Percentiles rank a stretch among this genome's conserved stretches.
Evolutionary conservation across 1,284 basidiomycete species (phyloP).

Genomic region (Malassezia brasiliensis): DNA sequence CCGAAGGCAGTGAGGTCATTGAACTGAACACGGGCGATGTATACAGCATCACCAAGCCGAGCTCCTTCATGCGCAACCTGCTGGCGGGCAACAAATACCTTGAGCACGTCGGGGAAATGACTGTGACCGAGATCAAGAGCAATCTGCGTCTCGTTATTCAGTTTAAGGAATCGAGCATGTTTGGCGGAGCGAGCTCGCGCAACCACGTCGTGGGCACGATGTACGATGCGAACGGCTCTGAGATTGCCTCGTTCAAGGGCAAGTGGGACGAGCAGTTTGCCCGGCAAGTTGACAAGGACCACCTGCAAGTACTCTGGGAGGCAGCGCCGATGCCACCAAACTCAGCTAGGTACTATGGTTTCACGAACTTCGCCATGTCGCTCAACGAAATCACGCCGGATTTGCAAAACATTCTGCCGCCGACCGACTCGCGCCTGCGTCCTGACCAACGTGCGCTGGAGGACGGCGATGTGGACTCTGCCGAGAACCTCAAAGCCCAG

Average conservation of each 20-base stretch:
- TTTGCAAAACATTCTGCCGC: constrained; percentile 60
- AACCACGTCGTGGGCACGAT: constrained; percentile 37
- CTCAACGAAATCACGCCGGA: constrained; percentile 51
- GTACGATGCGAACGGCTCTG: constrained; percentile 31
- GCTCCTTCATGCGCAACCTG: constrained; percentile 46
- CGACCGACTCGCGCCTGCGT: constrained; percentile 73
- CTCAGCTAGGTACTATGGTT: constrained; percentile 43
- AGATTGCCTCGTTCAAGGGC: constrained; percentile 31
- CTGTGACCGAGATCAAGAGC: constrained; percentile 33
- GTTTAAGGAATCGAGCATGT: constrained; percentile 46
- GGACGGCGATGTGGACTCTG: constrained; percentile 64
- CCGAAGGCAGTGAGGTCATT: constrained; percentile 31
- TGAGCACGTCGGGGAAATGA: constrained; percentile 46
- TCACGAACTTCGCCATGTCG: constrained; percentile 46
- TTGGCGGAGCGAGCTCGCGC: constrained; percentile 30
- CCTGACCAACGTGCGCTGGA: constrained; percentile 80
- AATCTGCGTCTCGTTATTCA: constrained; percentile 32
- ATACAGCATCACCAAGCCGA: constrained; percentile 37
- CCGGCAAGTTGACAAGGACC: constrained; percentile 34
- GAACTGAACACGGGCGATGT: constrained; percentile 42
- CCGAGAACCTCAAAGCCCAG: constrained; percentile 65
- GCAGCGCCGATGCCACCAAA: constrained; percentile 36
- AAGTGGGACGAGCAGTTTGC: constrained; percentile 39
- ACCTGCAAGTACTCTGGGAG: constrained; percentile 43
- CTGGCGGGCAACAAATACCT: constrained; percentile 48